A percentile compares a stretch with the other conserved stretches of the same genome.
phyloP scores from a whole-genome alignment of 768 basidiomycete genomes.

The Termitomyces sp. region DNA sequence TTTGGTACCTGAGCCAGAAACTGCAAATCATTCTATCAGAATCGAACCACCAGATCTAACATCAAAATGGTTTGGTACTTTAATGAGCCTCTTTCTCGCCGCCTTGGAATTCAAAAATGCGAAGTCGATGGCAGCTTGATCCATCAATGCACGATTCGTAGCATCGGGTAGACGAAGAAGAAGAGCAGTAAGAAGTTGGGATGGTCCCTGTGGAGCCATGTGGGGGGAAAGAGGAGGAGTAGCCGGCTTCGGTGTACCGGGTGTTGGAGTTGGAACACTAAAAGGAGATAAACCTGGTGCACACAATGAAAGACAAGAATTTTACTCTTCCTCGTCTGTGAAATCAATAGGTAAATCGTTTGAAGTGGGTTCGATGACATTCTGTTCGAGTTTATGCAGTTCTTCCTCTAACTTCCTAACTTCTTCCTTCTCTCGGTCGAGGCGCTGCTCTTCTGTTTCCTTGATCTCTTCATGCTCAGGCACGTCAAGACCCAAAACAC shows the following conservation, averaged over 20 bases:
- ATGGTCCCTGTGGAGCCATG: slow-evolving; percentile 83
- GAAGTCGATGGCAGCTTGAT: slow-evolving; percentile 94
- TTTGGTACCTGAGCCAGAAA: slow-evolving; percentile 81
- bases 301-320: slow-evolving; percentile 3
- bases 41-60: slow-evolving; percentile 1
- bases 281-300: slow-evolving; percentile 15
- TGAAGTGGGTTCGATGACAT: slow-evolving; percentile 5
- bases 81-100: slow-evolving; percentile 84
- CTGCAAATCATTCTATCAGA: slow-evolving; percentile 29
- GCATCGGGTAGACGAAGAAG: slow-evolving; percentile 90
- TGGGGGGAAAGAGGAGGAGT: slow-evolving; percentile 62
- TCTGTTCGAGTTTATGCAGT: slow-evolving; percentile 53
- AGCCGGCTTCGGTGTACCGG: slow-evolving; percentile 58
- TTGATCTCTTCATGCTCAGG: slow-evolving; percentile 38
- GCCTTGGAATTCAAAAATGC: slow-evolving; percentile 96
- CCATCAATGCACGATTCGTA: slow-evolving; percentile 84
- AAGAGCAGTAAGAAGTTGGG: slow-evolving; percentile 85
- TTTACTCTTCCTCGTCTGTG: slow-evolving; percentile 38
- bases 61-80: slow-evolving; percentile 37
- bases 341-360: slow-evolving; percentile 14
- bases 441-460: slow-evolving; percentile 45
- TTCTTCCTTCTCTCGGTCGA: slow-evolving; percentile 60
- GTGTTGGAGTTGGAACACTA: slow-evolving; percentile 55
- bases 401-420: slow-evolving; percentile 75
- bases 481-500: slow-evolving; percentile 72